Percentiles rank a stretch among this genome's conserved stretches.
phyloP scores from a whole-genome alignment of 2,329 filamentous ascomycete species.

The Didymosphaeria variabile region DNA sequence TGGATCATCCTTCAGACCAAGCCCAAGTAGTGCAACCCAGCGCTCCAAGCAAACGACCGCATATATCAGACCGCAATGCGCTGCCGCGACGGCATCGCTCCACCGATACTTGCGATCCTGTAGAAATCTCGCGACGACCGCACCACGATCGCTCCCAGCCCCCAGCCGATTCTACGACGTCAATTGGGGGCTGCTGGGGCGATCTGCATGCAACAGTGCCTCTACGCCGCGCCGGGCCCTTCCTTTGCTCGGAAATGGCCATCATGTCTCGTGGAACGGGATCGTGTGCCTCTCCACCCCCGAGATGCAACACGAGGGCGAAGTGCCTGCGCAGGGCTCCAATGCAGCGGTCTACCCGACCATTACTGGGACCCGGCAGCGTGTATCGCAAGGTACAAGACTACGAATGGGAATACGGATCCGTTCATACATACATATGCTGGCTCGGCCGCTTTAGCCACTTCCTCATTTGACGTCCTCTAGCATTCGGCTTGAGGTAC shows the following conservation, averaged over 20 bases:
- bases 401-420: slow-evolving; percentile 26
- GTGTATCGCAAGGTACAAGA: slow-evolving; percentile 26
- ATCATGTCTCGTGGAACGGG: slow-evolving; percentile 35
- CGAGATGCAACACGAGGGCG: slow-evolving; percentile 14
- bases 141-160: slow-evolving; percentile 19
- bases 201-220: slow-evolving; percentile 10
- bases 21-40: slow-evolving; percentile 21
- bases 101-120: neutral
- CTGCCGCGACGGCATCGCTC: neutral
- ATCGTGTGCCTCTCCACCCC: slow-evolving; percentile 32
- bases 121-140: slow-evolving; percentile 30
- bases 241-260: slow-evolving; percentile 14
- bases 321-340: slow-evolving; percentile 31
- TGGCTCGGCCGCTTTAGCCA: slow-evolving; percentile 23
- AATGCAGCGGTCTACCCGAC: slow-evolving; percentile 39
- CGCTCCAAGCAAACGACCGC: slow-evolving; percentile 1
- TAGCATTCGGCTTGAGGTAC: slow-evolving; percentile 27
- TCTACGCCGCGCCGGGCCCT: slow-evolving; percentile 12
- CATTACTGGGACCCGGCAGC: slow-evolving; percentile 23
- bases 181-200: slow-evolving; percentile 15
- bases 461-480: slow-evolving; percentile 22
- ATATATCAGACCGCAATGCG: slow-evolving; percentile 21
- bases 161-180: neutral
- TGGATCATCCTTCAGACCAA: slow-evolving; percentile 25
- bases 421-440: slow-evolving; percentile 23